A percentile compares a stretch with the other conserved stretches of the same genome.
These are phyloP conservation scores for Phoenix roebelenii DNA, from an alignment of 176 grass and related monocot genomes.

Conservation along the genomic window DNA sequence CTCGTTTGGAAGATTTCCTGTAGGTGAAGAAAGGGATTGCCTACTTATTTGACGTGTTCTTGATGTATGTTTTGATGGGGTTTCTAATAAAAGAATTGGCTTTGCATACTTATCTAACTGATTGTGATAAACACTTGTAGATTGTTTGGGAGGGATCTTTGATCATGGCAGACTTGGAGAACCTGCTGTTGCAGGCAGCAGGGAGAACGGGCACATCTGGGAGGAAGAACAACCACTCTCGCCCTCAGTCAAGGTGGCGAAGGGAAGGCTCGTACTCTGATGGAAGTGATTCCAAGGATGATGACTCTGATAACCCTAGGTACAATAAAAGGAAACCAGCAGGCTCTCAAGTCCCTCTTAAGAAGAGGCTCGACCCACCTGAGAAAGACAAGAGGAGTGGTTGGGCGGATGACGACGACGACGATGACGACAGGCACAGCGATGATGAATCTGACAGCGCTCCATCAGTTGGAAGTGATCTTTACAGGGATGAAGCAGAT, in stretches of 20 bases:
- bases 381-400: constrained; percentile 23
- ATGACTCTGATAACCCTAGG: constrained; percentile 33
- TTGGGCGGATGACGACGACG: constrained; percentile 7
- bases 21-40: no score
- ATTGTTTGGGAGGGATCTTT: background rate
- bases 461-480: constrained; percentile 68
- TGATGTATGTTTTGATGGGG: no score
- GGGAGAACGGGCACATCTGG: constrained; percentile 35
- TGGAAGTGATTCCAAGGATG: constrained; percentile 49
- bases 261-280: constrained; percentile 36
- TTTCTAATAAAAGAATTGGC: no score
- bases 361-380: constrained; percentile 60
- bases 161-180: constrained; percentile 52
- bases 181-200: constrained; percentile 75
- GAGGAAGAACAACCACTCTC: constrained; percentile 26
- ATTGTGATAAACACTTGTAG: no score
- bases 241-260: constrained; percentile 29
- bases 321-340: constrained; percentile 36
- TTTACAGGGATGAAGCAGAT: constrained; percentile 90
- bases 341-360: constrained; percentile 65
- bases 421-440: constrained; percentile 26
- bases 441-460: constrained; percentile 64
- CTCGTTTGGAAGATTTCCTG: no score
- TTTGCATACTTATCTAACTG: no score
- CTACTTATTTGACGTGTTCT: no score